Evolutionary conservation across 371 early-diverging fungal species (phyloP), one percentile per base, ranked within the genome.

Genomic region (Circinella umbellata): DNA sequence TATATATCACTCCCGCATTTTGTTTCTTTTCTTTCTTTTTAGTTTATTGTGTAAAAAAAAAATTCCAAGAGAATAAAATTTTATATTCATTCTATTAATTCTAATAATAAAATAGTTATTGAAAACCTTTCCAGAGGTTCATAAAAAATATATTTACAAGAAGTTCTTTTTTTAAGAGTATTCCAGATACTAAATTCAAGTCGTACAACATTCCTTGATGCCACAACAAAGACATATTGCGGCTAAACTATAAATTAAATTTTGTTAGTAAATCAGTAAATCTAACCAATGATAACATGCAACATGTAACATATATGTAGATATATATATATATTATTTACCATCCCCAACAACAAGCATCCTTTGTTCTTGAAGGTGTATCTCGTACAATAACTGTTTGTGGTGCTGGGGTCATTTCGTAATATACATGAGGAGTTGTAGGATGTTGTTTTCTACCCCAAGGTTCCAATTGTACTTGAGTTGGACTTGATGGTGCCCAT

Each of bases 331-430:
- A 5, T 57, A 17, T 34, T 34, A 17, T 54, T 69, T 76, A 82
- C 82, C 82, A 82, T 61, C 82, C 82, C 80, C 80, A 80, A 55
- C 82, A 82, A 60, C 82, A 82, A 17, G 82, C 78, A 66, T 80
- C 82, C 63, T 82, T 80, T 36, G 80, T 76, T 48, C 76, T 60
- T 10, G 74, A 68, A 3, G 80, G 82, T 34, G 78, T 76, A 20
- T 77, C 49, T 64, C 79, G 73, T 6, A 82, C 69, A 65, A 82
- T 71, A 17, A 80, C 78, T 10, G 80, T 78, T 57, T 82, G 80
- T 47, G 82, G 82, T 61, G 78, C 69, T 34, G 82, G 82, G 14
- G 78, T 75, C 13, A 78, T 78, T 39, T 74, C 76, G 64, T 78
- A 80, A 53, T 68, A 82, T 10, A 47, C 66, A 71, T 54, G 66